Percentiles rank a stretch among this genome's conserved stretches.
Conservation (phyloP, 352 stramenopile genomes). For the Aphanomyces astaci region DNA sequence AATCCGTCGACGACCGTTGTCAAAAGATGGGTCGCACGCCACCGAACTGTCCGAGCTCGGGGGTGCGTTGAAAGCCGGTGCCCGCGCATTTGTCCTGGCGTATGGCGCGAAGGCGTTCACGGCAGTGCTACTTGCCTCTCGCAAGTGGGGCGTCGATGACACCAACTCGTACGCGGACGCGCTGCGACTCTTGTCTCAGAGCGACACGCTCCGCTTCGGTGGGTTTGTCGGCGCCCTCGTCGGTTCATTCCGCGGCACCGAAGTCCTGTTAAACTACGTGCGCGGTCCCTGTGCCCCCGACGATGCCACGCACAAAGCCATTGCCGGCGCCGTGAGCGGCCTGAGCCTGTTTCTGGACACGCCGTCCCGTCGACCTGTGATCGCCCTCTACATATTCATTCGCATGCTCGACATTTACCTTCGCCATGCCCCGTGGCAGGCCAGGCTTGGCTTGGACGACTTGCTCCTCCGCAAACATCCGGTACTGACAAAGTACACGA, state of each 20-base stretch:
- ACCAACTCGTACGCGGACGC: constrained; percentile 73
- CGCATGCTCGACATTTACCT: constrained; percentile 77
- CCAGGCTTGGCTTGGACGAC: background rate
- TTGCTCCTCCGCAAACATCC: background rate
- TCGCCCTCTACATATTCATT: constrained; percentile 81
- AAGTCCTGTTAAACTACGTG: constrained; percentile 40
- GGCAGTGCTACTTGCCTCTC: constrained; percentile 59
- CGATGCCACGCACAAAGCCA: constrained; percentile 53
- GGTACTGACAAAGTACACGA: constrained; percentile 38
- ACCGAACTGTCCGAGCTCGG: constrained; percentile 42
- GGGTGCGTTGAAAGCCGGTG: constrained; percentile 38
- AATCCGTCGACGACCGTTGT: background rate
- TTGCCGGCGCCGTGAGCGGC: constrained; percentile 52
- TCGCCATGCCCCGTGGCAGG: constrained; percentile 45
- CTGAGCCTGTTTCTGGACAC: constrained; percentile 67
- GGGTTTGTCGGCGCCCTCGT: constrained; percentile 71
- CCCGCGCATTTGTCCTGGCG: constrained; percentile 52
- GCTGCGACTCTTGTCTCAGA: constrained; percentile 49
- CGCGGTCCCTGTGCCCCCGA: constrained; percentile 31
- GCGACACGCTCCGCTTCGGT: constrained; percentile 70
- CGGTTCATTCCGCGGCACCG: constrained; percentile 54
- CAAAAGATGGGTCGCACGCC: constrained; percentile 20
- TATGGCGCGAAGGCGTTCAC: constrained; percentile 81
- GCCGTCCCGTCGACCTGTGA: constrained; percentile 47
- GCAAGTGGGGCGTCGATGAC: constrained; percentile 58